Base-by-base conservation (phyloP, 148 eudicot genomes). In the Persicaria maculosa region DNA sequence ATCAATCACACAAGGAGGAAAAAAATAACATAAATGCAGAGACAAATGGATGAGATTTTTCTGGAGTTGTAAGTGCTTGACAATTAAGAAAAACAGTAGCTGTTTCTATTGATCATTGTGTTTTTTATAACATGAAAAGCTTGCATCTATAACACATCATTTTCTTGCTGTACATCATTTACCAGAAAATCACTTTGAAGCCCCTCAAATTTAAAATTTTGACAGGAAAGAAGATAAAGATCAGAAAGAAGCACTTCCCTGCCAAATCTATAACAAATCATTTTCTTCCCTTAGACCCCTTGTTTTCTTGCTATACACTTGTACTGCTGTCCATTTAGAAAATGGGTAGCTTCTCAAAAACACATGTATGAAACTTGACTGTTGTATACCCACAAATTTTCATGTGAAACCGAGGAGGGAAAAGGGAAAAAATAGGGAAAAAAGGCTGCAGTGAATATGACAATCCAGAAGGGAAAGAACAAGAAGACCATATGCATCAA, bases 231-330 rank as follows among this genome's bases (percentile, higher is more conserved):
- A 36, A 64, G 40, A 14, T 4, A 57, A 57, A 31, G 40, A 31
- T 31, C 2, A 31, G 11, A 8, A 58, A 58, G 65, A 20, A 20
- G 5, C 7, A 55, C 22, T 55, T 5, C 61, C 61, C 12, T 58
- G 36, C 65, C 7, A 58, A 36, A 58, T 19, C 68, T 62, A 10
- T 62, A 31, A 17, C 5, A 15, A 47, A 65, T 65, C 70, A 40
- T 65, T 40, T 65, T 65, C 70, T 65, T 36, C 44, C 69, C 69
- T 64, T 61, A 4, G 10, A 40, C 31, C 15, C 47, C 12, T 65
- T 65, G 70, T 65, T 65, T 65, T 65, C 70, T 65, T 65, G 70
- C 19, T 65, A 46, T 65, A 65, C 46, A 65, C 47, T 65, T 65
- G 70, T 5, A 43, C 43, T 65, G 70, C 43, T 65, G 70, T 65